Evolutionary conservation across 148 eudicot species (phyloP), one percentile per base, ranked within the genome.

Genomic region (Talinum fruticosum): DNA sequence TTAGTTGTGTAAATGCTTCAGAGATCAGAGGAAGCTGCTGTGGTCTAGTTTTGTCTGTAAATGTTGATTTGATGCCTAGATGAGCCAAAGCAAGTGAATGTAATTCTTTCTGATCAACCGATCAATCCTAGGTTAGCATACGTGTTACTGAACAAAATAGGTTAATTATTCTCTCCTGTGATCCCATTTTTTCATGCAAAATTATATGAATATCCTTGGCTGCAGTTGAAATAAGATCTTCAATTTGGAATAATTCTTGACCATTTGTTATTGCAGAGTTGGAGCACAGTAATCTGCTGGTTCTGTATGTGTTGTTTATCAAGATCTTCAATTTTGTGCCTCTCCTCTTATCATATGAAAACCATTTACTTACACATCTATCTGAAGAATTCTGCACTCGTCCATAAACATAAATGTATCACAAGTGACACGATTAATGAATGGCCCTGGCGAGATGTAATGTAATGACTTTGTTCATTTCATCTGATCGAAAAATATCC

Each of bases 31-130:
- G 73, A 47, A 47, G 68, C 18, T 28, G 53, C 54, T 6, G 49
- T 53, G 74, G 70, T 10, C 34, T 28, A 32, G n/a, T 15, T 19
- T 53, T 30, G 47, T 30, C 57, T 70, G 69, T 81, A 76, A 13
- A 81, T 71, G 65, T 51, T 8, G 2, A 69, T 75, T 59, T 38
- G 75, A 44, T 67, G 37, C n/a, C 13, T 29, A 16, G 44, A 29
- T 12, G 2, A 34, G 37, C 34, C 81, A 38, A 66, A 13, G 38
- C 57, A 36, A 4, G 38, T 74, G 51, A 66, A 47, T 54, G 74
- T 66, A 21, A 67, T 37, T 68, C 73, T 54, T 53, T 67, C 41
- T 13, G 37, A 72, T 38, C 21, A 23, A 36, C 35, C 18, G 21
- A 44, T n/a, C 57, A 34, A 28, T 72, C 59, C 71, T 19, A 8